Percentiles rank a stretch among this genome's conserved stretches.
phyloP scores from a whole-genome alignment of 2,329 filamentous ascomycete species.

The Calonectria pteridis region DNA sequence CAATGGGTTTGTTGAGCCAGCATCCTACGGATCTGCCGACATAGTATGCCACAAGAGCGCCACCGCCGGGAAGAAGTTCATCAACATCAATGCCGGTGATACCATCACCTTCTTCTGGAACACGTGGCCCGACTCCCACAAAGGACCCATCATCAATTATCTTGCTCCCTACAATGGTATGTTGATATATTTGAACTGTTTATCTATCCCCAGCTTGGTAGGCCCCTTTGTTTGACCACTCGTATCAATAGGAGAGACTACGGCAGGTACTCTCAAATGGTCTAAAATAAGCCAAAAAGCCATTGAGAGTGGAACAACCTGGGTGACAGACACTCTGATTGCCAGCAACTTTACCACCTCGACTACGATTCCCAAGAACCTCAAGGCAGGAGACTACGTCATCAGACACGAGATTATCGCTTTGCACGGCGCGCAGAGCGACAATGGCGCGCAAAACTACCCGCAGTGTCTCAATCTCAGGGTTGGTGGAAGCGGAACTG shows the following conservation, averaged over 20 bases:
- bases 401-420: conserved; percentile 65
- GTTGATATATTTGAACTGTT: conserved; percentile 41
- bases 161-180: conserved; percentile 69
- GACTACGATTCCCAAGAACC: conserved; percentile 47
- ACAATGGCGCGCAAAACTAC: conserved; percentile 63
- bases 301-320: conserved; percentile 54
- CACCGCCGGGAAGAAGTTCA: conserved; percentile 51
- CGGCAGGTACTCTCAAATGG: conserved; percentile 63
- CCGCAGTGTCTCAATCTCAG: conserved; percentile 63
- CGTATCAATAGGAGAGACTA: conserved; percentile 36
- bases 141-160: conserved; percentile 71
- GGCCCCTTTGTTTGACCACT: not conserved
- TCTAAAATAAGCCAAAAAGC: conserved; percentile 73
- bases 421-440: conserved; percentile 55
- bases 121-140: conserved; percentile 56
- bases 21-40: conserved; percentile 51
- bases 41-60: conserved; percentile 61
- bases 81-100: conserved; percentile 53
- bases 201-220: not conserved
- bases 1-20: conserved; percentile 62
- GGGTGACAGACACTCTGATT: conserved; percentile 56
- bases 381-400: conserved; percentile 56
- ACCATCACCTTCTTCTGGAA: conserved; percentile 55
- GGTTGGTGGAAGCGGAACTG: conserved; percentile 54
- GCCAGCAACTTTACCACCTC: conserved; percentile 48